Conservation (phyloP, 78 protist species). For the Dictyostelium citrinum region DNA sequence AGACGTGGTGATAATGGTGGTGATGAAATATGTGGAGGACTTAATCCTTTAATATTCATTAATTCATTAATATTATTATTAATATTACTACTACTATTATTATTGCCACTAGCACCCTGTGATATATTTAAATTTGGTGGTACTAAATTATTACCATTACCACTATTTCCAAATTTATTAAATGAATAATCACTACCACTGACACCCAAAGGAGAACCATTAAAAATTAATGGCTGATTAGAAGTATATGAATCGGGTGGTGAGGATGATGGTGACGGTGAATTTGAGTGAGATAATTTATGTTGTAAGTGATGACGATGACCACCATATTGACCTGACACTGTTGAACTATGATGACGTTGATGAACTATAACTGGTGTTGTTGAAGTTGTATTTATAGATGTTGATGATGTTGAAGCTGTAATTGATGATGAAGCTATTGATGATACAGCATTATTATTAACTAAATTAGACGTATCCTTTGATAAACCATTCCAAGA, state of each 20-base stretch:
- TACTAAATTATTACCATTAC: not conserved
- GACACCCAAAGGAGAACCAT: not conserved
- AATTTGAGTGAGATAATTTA: not conserved
- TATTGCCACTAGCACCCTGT: not conserved
- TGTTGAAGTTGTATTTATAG: not conserved
- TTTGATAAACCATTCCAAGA: conserved; percentile 34
- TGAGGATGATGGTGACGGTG: conserved; percentile 67
- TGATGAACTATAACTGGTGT: not conserved
- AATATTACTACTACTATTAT: not conserved
- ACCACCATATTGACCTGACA: not conserved
- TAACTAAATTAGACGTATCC: not conserved
- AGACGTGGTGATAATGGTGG: conserved; percentile 71
- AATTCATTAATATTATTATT: not conserved
- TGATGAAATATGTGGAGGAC: conserved; percentile 6
- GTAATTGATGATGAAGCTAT: not conserved
- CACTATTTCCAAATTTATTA: not conserved
- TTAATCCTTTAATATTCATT: not conserved
- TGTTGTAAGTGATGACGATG: not conserved
- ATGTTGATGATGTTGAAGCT: not conserved
- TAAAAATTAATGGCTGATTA: not conserved
- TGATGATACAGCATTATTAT: not conserved
- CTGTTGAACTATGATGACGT: conserved; percentile 2
- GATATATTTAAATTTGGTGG: not conserved
- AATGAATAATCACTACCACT: not conserved
- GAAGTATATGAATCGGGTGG: conserved; percentile 16